Evolutionary conservation across 2,329 filamentous ascomycete species (phyloP), one percentile per base, ranked within the genome.

Genomic region (Elsinoe batatas): DNA sequence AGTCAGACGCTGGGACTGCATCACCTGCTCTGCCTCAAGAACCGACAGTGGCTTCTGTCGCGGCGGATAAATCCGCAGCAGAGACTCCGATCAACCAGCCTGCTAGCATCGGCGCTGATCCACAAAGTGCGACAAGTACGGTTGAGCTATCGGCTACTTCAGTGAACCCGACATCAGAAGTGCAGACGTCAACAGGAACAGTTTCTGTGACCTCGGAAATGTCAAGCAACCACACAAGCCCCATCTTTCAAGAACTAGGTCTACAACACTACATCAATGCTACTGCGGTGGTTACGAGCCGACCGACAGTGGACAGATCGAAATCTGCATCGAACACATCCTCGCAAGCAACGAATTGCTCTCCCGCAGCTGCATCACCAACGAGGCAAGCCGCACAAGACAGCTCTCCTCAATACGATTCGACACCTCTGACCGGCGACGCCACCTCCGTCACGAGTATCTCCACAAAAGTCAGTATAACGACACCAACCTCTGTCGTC

Each of bases 71-170:
- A 30, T 57, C 58, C 22, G 42, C 26, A 43, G 36, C 38, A 2
- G 36, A 42, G 51, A 43, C 51, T n/a, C 36, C 51, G 17, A 30
- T 37, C 36, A 46, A 43, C 35, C 53, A 30, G 32, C 11, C 64
- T 15, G 44, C 61, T 6, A 63, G 22, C 42, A 18, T 18, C 72
- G 13, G 73, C 74, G 1, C 65, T 74, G 17, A 73, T 72, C 1
- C 73, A 78, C 53, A 74, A 76, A 1, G 67, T n/a, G 22, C 44
- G 26, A 33, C 44, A 17, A 35, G 30, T 11, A 33, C 7, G 26
- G 30, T 10, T 3, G 44, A 8, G 12, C 3, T 32, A 18, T 37
- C 17, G 10, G 12, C 15, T n/a, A 32, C n/a, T 15, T 26, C 47
- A 30, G 3, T 7, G 26, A 5, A 3, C 7, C 26, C 26, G 7